Percentiles rank a stretch among this genome's conserved stretches.
These are phyloP conservation scores for Trifolium repens DNA, from an alignment of 306 rosid species.

Conservation along the genomic window DNA sequence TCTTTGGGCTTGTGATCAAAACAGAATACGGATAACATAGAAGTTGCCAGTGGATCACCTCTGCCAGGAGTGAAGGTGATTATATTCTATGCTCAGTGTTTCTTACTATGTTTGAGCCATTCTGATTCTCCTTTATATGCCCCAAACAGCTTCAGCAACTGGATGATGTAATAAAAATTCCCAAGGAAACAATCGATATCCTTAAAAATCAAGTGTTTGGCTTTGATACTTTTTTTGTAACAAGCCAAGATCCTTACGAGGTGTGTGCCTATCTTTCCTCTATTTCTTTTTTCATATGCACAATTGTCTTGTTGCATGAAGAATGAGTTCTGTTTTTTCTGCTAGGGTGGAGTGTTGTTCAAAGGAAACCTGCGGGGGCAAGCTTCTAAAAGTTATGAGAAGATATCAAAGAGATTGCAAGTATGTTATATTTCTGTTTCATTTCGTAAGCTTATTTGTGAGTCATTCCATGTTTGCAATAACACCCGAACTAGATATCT, in stretches of 20 bases:
- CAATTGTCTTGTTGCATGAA: conserved; percentile 40
- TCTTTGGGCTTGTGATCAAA: conserved; percentile 48
- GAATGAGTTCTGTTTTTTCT: conserved; percentile 37
- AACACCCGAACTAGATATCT: conserved; percentile 17
- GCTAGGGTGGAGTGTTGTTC: conserved; percentile 90
- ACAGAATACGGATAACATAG: conserved; percentile 66
- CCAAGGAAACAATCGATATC: conserved; percentile 81
- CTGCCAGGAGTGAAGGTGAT: conserved; percentile 99
- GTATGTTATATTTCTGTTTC: conserved; percentile 46
- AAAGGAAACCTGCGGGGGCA: conserved; percentile 95
- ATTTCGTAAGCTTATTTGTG: conserved; percentile 14
- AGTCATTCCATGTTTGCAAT: conserved; percentile 39
- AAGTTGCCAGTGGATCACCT: conserved; percentile 95
- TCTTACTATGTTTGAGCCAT: conserved; percentile 33
- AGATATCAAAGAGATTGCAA: conserved; percentile 81
- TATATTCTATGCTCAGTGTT: conserved; percentile 43
- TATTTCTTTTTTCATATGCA: conserved; percentile 11
- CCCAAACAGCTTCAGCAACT: conserved; percentile 78
- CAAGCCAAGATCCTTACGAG: conserved; percentile 96
- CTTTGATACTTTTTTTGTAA: conserved; percentile 91
- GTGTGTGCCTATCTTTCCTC: conserved; percentile 51
- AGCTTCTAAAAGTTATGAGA: conserved; percentile 87
- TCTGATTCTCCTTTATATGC: conserved; percentile 26
- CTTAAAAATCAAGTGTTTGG: conserved; percentile 90
- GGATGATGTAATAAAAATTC: conserved; percentile 74